These are phyloP conservation scores for Amylocarpus encephaloides DNA, from an alignment of 2,329 filamentous ascomycete species.

Conservation along the genomic window DNA sequence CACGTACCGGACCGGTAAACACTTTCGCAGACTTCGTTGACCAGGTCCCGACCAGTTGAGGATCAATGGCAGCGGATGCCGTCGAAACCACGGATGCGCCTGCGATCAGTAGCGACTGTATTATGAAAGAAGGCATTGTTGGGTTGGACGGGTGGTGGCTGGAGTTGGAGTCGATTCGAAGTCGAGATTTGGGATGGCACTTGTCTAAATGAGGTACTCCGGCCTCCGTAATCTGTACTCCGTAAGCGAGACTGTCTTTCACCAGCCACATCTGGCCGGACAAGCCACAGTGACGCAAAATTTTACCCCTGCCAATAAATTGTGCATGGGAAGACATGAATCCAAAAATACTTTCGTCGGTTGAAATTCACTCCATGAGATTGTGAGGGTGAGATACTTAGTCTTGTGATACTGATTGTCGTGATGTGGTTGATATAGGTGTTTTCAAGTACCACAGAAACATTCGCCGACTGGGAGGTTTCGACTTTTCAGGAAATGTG, in stretches of 20 bases:
- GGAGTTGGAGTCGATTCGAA: neutral
- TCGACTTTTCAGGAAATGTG: too few species aligned
- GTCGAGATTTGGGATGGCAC: constrained; percentile 12
- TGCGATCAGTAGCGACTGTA: constrained; percentile 33
- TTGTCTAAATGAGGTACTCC: neutral
- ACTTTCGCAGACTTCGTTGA: constrained; percentile 64
- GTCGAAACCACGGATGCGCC: constrained; percentile 24
- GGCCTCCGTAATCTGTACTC: too few species aligned
- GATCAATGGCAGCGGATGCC: constrained; percentile 37
- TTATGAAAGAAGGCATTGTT: constrained; percentile 28
- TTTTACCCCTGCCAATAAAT: too few species aligned
- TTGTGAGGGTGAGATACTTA: too few species aligned
- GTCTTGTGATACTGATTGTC: too few species aligned
- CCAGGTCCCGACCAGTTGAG: constrained; percentile 62
- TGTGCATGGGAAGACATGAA: neutral
- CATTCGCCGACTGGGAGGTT: too few species aligned
- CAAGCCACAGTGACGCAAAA: too few species aligned
- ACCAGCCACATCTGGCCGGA: neutral
- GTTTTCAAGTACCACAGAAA: too few species aligned
- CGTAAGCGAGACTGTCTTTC: neutral
- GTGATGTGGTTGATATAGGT: too few species aligned
- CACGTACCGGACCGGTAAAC: constrained; percentile 59
- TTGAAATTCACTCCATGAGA: too few species aligned
- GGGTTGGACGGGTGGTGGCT: neutral
- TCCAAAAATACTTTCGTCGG: neutral